phyloP scores from a whole-genome alignment of 805 yeast genomes.

The Starmerella riodocensis region DNA sequence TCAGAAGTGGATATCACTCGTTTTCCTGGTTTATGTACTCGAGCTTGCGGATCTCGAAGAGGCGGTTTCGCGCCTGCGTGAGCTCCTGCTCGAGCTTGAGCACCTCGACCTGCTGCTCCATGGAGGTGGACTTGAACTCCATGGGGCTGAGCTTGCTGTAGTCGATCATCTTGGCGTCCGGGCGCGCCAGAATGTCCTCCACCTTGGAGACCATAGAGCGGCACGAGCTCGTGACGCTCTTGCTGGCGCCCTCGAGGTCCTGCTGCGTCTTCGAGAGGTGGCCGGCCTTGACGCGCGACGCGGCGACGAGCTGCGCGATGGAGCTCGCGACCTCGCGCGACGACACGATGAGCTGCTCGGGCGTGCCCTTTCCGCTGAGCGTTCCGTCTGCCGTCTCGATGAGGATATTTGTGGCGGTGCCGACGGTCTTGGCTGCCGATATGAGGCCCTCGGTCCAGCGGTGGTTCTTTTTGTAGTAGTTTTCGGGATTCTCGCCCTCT shows the following conservation, averaged over 20 bases:
- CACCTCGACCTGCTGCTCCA: constrained; percentile 89
- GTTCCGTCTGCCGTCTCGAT: constrained; percentile 83
- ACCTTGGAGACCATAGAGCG: constrained; percentile 58
- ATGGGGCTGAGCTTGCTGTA: constrained; percentile 56
- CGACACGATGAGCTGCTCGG: constrained; percentile 77
- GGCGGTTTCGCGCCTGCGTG: constrained; percentile 56
- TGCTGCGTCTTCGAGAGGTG: constrained; percentile 67
- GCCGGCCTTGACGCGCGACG: constrained; percentile 74
- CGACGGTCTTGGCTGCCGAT: constrained; percentile 80
- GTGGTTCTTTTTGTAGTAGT: constrained; percentile 73
- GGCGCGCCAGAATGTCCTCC: constrained; percentile 39
- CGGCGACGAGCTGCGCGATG: constrained; percentile 83
- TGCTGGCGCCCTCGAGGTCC: constrained; percentile 53
- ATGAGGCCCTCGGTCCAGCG: constrained; percentile 90
- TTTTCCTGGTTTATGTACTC: constrained; percentile 59
- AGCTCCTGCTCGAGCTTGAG: constrained; percentile 67
- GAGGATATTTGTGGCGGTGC: constrained; percentile 65
- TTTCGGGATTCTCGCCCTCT: constrained; percentile 52
- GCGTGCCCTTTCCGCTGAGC: constrained; percentile 45
- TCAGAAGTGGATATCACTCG: constrained; percentile 32
- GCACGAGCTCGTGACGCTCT: constrained; percentile 63
- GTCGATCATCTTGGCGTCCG: constrained; percentile 38
- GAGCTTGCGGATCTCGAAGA: constrained; percentile 72
- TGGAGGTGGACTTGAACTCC: constrained; percentile 72
- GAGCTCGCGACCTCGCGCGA: constrained; percentile 87